Percentiles rank a stretch among this genome's conserved stretches.
Evolutionary conservation across 192 early-diverging fungal species (phyloP).

Genomic region (Gigaspora rosea): DNA sequence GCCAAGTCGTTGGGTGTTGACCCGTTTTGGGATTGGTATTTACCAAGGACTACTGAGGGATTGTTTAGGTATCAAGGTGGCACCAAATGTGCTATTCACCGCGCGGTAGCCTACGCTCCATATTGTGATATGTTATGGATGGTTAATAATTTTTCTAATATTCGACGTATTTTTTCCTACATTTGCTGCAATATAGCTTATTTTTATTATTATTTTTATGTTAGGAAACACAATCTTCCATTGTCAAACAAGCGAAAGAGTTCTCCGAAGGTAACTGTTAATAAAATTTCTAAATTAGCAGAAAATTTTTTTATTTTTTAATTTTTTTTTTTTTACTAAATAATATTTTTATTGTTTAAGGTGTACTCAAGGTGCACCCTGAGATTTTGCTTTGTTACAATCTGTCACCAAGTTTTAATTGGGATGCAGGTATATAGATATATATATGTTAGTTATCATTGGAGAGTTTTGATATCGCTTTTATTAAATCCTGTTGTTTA

Average conservation of each 20-base stretch:
- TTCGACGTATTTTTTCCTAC: neutral
- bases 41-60: slow-evolving; percentile 89
- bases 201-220: no score
- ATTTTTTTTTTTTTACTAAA: neutral
- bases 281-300: no score
- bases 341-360: slow-evolving; percentile 35
- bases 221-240: no score
- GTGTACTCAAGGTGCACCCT: slow-evolving; percentile 76
- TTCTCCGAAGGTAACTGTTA: no score
- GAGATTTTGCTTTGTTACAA: slow-evolving; percentile 93
- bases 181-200: no score
- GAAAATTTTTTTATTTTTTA: no score
- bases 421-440: slow-evolving; percentile 58
- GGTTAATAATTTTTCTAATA: slow-evolving; percentile 40
- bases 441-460: neutral
- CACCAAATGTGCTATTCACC: slow-evolving; percentile 84
- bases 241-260: no score
- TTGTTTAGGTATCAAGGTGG: slow-evolving; percentile 97
- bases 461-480: neutral
- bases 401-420: slow-evolving; percentile 97
- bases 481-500: neutral
- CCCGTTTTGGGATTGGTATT: slow-evolving; percentile 87
- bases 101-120: slow-evolving; percentile 74
- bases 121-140: slow-evolving; percentile 92
- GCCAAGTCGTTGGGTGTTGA: slow-evolving; percentile 75